Evolutionary conservation across 2,329 filamentous ascomycete genomes (phyloP).

Genomic region (Uncinocarpus reesii): DNA sequence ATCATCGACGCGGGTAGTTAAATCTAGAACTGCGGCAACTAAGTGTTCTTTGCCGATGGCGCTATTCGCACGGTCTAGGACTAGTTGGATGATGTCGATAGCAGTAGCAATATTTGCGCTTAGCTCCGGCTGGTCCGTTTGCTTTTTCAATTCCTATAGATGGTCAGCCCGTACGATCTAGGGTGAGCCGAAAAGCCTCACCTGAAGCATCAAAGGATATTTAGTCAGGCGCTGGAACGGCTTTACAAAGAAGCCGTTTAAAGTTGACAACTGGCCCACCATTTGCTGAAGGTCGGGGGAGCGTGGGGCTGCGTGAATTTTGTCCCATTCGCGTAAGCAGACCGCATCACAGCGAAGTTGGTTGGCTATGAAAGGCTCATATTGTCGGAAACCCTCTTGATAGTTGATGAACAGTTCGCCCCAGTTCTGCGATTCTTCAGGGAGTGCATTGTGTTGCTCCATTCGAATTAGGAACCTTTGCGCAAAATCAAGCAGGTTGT

Average conservation of each 20-base stretch:
- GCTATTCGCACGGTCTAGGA: conserved; percentile 76
- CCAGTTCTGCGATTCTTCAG: conserved; percentile 73
- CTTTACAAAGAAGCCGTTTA: conserved; percentile 89
- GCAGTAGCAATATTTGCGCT: conserved; percentile 64
- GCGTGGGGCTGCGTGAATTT: conserved; percentile 60
- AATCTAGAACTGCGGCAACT: conserved; percentile 70
- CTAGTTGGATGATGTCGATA: conserved; percentile 69
- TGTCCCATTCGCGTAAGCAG: conserved; percentile 78
- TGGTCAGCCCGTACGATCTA: neutral
- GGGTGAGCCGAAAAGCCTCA: conserved; percentile 33
- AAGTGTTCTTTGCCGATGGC: conserved; percentile 82
- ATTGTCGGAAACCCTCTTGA: conserved; percentile 81
- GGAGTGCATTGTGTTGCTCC: conserved; percentile 84
- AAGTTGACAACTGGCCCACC: conserved; percentile 72
- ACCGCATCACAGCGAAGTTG: conserved; percentile 79
- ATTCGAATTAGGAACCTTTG: conserved; percentile 89
- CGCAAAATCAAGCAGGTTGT: conserved; percentile 89
- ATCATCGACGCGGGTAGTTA: conserved; percentile 77
- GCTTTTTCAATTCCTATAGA: conserved; percentile 69
- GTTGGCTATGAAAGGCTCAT: conserved; percentile 95
- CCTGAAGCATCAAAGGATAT: conserved; percentile 81
- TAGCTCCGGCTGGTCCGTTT: conserved; percentile 60
- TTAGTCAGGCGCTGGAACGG: conserved; percentile 93
- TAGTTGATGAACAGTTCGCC: conserved; percentile 80
- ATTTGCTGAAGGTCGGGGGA: conserved; percentile 60